These are phyloP conservation scores for Silene uniflora DNA, from an alignment of 148 eudicot genomes.

Conservation along the genomic window DNA sequence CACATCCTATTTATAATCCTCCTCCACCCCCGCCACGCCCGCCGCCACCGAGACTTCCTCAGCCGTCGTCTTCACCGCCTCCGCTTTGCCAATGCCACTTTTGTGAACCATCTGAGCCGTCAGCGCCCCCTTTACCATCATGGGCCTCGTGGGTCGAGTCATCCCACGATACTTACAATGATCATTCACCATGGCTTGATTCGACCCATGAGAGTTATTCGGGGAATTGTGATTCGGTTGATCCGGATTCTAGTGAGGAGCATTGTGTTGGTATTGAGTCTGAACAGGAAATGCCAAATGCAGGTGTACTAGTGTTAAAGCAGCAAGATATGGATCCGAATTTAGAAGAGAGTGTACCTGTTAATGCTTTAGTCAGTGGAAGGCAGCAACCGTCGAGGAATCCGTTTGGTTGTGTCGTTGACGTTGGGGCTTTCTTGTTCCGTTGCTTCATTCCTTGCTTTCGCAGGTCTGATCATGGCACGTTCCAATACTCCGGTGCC, in stretches of 20 bases:
- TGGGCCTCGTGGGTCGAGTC: slow-evolving; percentile 28
- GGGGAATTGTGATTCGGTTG: neutral
- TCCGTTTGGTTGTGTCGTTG: slow-evolving; percentile 23
- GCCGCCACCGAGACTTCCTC: slow-evolving; percentile 1
- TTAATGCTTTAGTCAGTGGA: neutral
- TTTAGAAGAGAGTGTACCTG: neutral
- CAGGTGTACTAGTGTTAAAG: neutral
- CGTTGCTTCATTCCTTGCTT: slow-evolving; percentile 20
- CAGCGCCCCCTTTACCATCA: slow-evolving; percentile 27
- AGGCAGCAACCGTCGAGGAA: neutral
- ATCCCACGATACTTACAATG: neutral
- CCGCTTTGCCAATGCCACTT: slow-evolving; percentile 9
- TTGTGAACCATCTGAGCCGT: slow-evolving; percentile 12
- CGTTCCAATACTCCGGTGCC: neutral
- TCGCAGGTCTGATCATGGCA: neutral
- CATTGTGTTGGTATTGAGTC: neutral
- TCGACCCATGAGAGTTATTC: neutral
- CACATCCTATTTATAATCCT: neutral
- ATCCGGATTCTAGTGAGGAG: neutral
- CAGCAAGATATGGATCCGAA: neutral
- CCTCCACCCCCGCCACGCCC: slow-evolving; percentile 9
- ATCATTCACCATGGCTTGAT: neutral
- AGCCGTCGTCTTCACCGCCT: too few relatives aligned
- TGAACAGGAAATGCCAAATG: neutral
- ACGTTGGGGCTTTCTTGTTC: slow-evolving; percentile 14